phyloP scores from a whole-genome alignment of 495 filamentous ascomycete genomes.

The Penicillium salamii region DNA sequence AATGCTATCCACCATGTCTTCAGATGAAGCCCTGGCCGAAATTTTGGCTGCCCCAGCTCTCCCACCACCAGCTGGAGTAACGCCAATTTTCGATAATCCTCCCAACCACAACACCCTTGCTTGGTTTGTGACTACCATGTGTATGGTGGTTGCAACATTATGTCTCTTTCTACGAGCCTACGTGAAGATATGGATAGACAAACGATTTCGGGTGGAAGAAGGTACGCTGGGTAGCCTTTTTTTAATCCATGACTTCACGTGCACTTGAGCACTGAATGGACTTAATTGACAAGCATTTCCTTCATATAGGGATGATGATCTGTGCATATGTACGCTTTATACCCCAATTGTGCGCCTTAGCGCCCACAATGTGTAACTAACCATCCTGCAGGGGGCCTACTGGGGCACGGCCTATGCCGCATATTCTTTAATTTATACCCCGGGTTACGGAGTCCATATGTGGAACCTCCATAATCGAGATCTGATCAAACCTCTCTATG shows the following conservation, averaged over 20 bases:
- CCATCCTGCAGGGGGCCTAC: constrained; percentile 17
- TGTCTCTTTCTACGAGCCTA: constrained; percentile 14
- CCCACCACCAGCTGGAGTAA: constrained; percentile 15
- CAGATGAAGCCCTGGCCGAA: constrained; percentile 7
- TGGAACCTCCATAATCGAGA: constrained; percentile 21
- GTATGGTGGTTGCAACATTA: constrained; percentile 14
- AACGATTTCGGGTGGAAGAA: constrained; percentile 16
- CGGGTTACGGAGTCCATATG: constrained; percentile 21
- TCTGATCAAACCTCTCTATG: constrained; percentile 15
- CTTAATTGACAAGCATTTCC: constrained; percentile 3
- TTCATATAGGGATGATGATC: constrained; percentile 13
- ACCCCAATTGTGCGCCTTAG: not conserved
- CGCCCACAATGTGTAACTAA: not conserved
- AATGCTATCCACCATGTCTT: not conserved
- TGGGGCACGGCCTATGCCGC: constrained; percentile 21
- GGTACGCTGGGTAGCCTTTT: constrained; percentile 3
- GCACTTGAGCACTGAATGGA: constrained; percentile 6
- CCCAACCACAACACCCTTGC: constrained; percentile 25
- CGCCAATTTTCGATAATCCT: constrained; percentile 29
- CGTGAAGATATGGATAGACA: constrained; percentile 16
- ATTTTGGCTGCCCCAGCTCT: constrained; percentile 16
- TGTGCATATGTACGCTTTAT: constrained; percentile 14
- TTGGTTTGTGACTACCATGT: constrained; percentile 20
- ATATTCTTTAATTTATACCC: constrained; percentile 15
- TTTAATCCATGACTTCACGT: not conserved